A percentile compares a stretch with the other conserved stretches of the same genome.
Evolutionary conservation across 2,329 filamentous ascomycete species (phyloP).

Genomic region (Teratosphaeria zuluensis): DNA sequence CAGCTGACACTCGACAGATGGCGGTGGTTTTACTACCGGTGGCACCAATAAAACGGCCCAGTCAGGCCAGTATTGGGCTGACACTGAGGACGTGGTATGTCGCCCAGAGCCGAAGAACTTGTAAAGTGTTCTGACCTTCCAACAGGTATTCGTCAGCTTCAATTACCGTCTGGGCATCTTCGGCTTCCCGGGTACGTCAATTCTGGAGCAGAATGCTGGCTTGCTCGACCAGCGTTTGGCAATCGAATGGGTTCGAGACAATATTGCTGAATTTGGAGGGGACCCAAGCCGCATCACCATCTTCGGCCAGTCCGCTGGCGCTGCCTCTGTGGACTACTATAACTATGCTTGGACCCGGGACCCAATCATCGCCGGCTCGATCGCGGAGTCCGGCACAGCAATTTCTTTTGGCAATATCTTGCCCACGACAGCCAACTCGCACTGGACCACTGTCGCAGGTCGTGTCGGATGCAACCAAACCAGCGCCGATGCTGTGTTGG

Average conservation of each 20-base stretch:
- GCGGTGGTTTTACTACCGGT: constrained; percentile 37
- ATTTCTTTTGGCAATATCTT: constrained; percentile 3
- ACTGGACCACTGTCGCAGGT: not conserved
- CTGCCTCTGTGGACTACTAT: constrained; percentile 1
- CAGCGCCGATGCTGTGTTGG: not conserved
- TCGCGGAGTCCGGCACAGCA: constrained; percentile 7
- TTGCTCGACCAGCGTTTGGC: constrained; percentile 36
- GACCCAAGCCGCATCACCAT: constrained; percentile 32
- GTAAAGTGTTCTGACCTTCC: not conserved
- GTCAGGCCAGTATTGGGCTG: constrained; percentile 17
- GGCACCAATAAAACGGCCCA: constrained; percentile 11
- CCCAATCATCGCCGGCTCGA: constrained; percentile 8
- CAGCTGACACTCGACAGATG: constrained; percentile 24
- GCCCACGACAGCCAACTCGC: not conserved
- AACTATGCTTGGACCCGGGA: constrained; percentile 10
- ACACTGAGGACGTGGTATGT: not conserved
- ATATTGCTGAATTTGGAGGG: constrained; percentile 51
- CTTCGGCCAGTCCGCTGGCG: constrained; percentile 29
- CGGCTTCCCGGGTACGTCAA: constrained; percentile 54
- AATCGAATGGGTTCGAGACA: constrained; percentile 39
- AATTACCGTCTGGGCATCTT: constrained; percentile 57
- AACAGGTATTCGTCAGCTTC: constrained; percentile 37
- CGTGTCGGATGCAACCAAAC: not conserved
- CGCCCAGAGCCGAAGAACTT: too few relatives aligned
- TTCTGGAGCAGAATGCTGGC: constrained; percentile 41